A percentile compares a stretch with the other conserved stretches of the same genome.
Conservation (phyloP, 2,329 filamentous ascomycete genomes). For the Trichoderma breve region DNA sequence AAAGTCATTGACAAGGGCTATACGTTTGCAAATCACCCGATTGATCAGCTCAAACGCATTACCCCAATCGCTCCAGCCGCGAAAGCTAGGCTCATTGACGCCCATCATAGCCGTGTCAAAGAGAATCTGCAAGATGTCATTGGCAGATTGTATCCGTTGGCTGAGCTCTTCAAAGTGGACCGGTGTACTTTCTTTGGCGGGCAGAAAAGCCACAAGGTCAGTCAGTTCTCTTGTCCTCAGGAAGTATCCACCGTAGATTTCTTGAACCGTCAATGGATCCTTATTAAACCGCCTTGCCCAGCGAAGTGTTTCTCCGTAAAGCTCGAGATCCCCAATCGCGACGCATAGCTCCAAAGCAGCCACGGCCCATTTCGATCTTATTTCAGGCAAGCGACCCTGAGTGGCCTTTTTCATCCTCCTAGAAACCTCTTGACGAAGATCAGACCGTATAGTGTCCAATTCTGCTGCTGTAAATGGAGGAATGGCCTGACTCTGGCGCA, state of each 20-base stretch:
- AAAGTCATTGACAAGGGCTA: background rate
- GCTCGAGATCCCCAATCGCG: conserved; percentile 27
- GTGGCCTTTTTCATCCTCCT: conserved; percentile 27
- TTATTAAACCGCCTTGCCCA: conserved; percentile 34
- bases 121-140: background rate
- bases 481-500: background rate
- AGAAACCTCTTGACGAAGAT: conserved; percentile 19
- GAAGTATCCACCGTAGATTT: conserved; percentile 23
- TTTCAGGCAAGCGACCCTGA: conserved; percentile 24
- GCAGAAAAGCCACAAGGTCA: conserved; percentile 14
- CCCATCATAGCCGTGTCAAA: conserved; percentile 4
- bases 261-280: conserved; percentile 23
- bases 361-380: conserved; percentile 29
- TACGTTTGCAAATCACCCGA: background rate
- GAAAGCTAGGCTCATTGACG: conserved; percentile 9
- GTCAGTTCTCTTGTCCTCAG: conserved; percentile 25
- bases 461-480: background rate
- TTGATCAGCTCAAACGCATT: background rate
- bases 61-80: background rate
- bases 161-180: background rate
- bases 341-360: conserved; percentile 30
- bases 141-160: background rate
- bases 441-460: background rate
- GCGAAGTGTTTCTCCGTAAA: conserved; percentile 25
- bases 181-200: background rate